Percentiles rank a stretch among this genome's conserved stretches.
Evolutionary conservation across 345 rosid genomes (phyloP).

Genomic region (Balakata baccata): DNA sequence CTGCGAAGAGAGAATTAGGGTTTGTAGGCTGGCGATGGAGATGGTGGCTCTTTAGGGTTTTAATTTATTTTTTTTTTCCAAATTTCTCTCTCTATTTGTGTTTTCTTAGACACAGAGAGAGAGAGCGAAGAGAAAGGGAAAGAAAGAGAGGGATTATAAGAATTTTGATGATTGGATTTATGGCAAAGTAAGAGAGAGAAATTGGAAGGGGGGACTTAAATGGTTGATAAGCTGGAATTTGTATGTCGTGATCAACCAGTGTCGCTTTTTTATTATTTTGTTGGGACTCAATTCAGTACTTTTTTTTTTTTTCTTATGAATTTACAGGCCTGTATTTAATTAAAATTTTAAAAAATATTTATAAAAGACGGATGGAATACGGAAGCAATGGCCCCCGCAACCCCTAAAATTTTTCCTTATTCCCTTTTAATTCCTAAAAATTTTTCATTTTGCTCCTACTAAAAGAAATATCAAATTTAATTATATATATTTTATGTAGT

Average conservation of each 20-base stretch:
- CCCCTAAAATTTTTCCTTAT: no score
- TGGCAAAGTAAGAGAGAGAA: slow-evolving; percentile 3
- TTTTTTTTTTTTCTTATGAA: no score
- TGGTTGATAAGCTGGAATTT: slow-evolving; percentile 18
- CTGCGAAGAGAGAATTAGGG: slow-evolving; percentile 8
- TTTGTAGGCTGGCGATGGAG: slow-evolving; percentile 8
- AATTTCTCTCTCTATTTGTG: background rate
- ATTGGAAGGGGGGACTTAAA: background rate
- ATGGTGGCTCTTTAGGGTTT: background rate
- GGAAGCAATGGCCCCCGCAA: no score
- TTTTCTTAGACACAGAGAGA: background rate
- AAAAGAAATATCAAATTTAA: no score
- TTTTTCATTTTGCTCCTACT: no score
- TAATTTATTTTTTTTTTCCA: background rate
- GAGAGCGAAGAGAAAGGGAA: background rate
- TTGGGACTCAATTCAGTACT: no score
- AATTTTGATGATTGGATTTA: background rate
- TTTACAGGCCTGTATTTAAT: no score
- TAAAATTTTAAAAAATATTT: no score
- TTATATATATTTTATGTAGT: no score
- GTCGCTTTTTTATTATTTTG: background rate
- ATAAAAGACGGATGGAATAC: no score
- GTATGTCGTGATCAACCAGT: slow-evolving; percentile 12
- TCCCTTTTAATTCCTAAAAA: no score
- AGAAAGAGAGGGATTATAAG: background rate